Conservation (phyloP, 176 grass and related monocot genomes). For the Tillandsia leiboldiana region DNA sequence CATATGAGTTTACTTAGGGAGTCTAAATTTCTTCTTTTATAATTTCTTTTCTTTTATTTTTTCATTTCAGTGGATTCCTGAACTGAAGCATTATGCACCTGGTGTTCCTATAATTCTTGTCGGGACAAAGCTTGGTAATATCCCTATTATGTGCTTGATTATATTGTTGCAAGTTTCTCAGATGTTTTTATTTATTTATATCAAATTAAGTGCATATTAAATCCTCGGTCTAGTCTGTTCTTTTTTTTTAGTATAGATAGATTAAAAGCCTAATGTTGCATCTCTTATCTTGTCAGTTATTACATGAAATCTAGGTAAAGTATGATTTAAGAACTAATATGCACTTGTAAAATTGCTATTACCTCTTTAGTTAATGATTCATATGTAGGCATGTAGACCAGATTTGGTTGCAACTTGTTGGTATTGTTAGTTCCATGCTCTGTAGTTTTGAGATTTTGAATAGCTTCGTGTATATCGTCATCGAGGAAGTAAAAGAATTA, state of each 20-base stretch:
- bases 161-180: not conserved
- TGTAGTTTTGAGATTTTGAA: no score
- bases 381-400: no score
- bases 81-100: conserved; percentile 69
- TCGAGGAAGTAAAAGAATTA: no score
- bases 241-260: not conserved
- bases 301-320: no score
- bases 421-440: no score
- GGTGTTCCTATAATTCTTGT: conserved; percentile 71
- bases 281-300: no score
- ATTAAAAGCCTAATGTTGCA: no score
- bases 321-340: no score
- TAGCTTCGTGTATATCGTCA: no score
- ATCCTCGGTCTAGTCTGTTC: not conserved
- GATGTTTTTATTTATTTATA: conserved; percentile 2
- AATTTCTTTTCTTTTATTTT: not conserved
- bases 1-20: not conserved
- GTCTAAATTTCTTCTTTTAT: not conserved
- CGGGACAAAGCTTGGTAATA: conserved; percentile 76
- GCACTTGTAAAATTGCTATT: no score
- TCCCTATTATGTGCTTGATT: not conserved
- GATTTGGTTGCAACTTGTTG: no score
- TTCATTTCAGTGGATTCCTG: conserved; percentile 65
- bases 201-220: not conserved
- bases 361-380: no score